These are phyloP conservation scores for Chlorella sorokiniana DNA, from an alignment of 139 green algal genomes.

Conservation along the genomic window DNA sequence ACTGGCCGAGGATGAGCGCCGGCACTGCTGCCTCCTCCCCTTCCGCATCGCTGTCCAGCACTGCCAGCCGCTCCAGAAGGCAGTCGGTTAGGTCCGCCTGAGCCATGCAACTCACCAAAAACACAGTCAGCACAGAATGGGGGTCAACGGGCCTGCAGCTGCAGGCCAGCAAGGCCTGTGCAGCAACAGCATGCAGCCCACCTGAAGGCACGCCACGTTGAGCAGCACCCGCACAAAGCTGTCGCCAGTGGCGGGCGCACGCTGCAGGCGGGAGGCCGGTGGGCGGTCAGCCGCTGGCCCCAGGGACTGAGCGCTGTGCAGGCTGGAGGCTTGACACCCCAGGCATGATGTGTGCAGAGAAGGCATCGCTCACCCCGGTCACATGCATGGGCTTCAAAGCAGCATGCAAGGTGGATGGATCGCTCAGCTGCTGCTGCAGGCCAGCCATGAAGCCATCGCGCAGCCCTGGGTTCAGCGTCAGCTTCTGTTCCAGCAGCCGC, in stretches of 20 bases:
- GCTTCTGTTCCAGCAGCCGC: conserved; percentile 34
- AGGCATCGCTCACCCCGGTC: conserved; percentile 3
- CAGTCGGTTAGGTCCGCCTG: conserved; percentile 30
- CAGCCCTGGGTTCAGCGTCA: conserved; percentile 42
- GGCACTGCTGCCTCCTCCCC: conserved; percentile 21
- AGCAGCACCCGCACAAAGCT: conserved; percentile 50
- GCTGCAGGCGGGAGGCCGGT: conserved; percentile 7
- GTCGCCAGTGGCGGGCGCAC: conserved; percentile 32
- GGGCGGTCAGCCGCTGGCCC: neutral
- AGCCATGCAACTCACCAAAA: neutral
- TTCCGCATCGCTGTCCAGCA: neutral
- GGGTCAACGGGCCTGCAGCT: too few relatives aligned
- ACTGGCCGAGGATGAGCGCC: conserved; percentile 47
- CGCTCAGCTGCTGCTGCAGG: conserved; percentile 18
- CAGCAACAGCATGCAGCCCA: neutral
- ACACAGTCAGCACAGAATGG: neutral
- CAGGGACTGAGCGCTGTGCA: neutral
- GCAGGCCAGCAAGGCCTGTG: neutral
- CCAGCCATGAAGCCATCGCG: conserved; percentile 22
- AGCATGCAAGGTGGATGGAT: conserved; percentile 16
- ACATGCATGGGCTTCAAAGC: conserved; percentile 40
- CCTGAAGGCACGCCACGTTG: conserved; percentile 40
- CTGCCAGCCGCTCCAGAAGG: conserved; percentile 34
- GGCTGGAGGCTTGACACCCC: neutral
- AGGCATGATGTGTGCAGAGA: neutral